phyloP scores from a whole-genome alignment of 2,329 filamentous ascomycete species.

The Emmonsiellopsis sp. region DNA sequence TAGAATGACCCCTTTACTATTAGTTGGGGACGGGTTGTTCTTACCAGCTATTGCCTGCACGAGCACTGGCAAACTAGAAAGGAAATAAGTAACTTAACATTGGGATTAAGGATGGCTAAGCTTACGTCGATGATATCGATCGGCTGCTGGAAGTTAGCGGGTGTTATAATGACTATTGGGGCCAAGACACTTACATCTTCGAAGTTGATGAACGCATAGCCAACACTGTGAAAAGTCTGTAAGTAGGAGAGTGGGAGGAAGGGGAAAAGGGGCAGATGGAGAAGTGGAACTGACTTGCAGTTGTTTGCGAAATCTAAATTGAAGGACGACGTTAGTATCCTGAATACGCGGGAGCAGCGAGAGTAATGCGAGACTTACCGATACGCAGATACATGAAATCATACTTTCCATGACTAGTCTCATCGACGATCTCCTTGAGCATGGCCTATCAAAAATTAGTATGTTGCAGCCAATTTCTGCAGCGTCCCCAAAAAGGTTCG shows the following conservation, averaged over 20 bases:
- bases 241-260: not conserved
- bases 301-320: constrained; percentile 62
- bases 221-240: constrained; percentile 52
- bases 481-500: constrained; percentile 8
- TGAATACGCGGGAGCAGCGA: not conserved
- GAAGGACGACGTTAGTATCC: constrained; percentile 5
- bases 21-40: constrained; percentile 8
- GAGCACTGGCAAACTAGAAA: constrained; percentile 59
- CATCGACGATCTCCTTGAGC: constrained; percentile 70
- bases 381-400: constrained; percentile 95
- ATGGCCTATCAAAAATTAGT: constrained; percentile 40
- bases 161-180: not conserved
- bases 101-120: constrained; percentile 5
- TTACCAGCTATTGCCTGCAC: constrained; percentile 62
- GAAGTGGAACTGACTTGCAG: constrained; percentile 56
- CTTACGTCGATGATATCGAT: constrained; percentile 62
- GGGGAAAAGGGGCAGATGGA: not conserved
- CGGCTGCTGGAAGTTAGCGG: constrained; percentile 45
- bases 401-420: constrained; percentile 70
- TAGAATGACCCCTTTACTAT: not conserved
- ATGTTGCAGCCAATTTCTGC: constrained; percentile 7
- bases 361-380: constrained; percentile 29
- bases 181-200: constrained; percentile 51
- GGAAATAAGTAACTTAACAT: constrained; percentile 16
- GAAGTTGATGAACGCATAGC: constrained; percentile 97